Evolutionary conservation across 768 basidiomycete species (phyloP), one percentile per base, ranked within the genome.

Genomic region (Psilocybe azurescens): DNA sequence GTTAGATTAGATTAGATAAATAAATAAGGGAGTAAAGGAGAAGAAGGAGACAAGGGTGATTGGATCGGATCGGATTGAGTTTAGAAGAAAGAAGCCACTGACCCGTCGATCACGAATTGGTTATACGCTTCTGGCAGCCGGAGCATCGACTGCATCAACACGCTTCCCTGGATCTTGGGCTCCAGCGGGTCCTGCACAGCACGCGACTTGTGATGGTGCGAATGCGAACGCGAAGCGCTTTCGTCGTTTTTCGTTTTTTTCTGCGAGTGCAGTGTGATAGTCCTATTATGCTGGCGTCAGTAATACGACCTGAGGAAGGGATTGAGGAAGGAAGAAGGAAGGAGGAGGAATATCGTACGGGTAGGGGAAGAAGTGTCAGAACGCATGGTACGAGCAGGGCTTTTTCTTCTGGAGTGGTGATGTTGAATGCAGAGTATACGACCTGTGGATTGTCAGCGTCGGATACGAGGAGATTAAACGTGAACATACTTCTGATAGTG

Each of bases 121-220:
- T 92, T 90, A 66, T 90, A 84, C 1, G 90, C 87, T 8, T 83
- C 79, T 0, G 85, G 74, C 24, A 97, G 81, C 32, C 82, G 83
- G 28, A 98, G 82, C 61, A 98, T 77, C 3, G 91, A 88, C 74
- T 99, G 95, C 2, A 98, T 75, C 11, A 99, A 75, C 16, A 98
- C 74, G 2, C 93, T 91, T 1, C 97, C 97, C 72, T 95, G 94
- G 11, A 90, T 84, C 67, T 86, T 91, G 6, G 89, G 87, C 69
- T 88, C 89, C 46, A 86, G 70, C 1, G 79, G 77, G 58, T 79
- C 77, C 67, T 70, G 65, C 33, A 68, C 57, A 44, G 68, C n/a
- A 7, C 59, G 65, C 20, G 18, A 30, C 36, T 56, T 59, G 48
- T 63, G 54, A 49, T 63, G 55, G 41, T 67, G 54, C 65, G 69